Percentiles rank a stretch among this genome's conserved stretches.
These are phyloP conservation scores for Erigeron canadensis DNA, from an alignment of 129 eudicot genomes.

Conservation along the genomic window DNA sequence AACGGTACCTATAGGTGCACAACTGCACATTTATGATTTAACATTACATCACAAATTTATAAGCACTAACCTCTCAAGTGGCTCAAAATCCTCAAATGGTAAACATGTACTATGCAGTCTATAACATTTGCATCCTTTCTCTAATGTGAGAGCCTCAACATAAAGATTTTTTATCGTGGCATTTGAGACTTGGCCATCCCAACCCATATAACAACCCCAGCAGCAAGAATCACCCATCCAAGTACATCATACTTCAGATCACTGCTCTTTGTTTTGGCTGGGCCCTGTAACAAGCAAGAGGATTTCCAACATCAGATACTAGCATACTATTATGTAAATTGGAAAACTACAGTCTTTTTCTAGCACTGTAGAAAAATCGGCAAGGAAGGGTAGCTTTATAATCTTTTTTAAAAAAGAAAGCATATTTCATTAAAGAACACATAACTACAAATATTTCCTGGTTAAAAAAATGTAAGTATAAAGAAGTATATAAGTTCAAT, in stretches of 20 bases:
- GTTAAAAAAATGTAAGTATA: no score
- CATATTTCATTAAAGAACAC: no score
- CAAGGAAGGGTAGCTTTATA: no score
- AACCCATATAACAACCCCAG: constrained; percentile 48
- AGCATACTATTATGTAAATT: no score
- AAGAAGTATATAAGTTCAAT: no score
- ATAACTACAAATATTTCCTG: no score
- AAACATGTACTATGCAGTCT: background rate
- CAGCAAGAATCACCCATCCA: constrained; percentile 62
- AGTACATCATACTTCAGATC: constrained; percentile 53
- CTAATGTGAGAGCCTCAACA: background rate
- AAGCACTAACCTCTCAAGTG: background rate
- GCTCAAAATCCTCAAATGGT: background rate
- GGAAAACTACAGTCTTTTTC: no score
- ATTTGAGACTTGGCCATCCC: constrained; percentile 50
- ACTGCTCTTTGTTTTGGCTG: constrained; percentile 40
- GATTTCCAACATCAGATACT: constrained; percentile 17
- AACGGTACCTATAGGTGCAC: background rate
- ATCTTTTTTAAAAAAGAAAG: no score
- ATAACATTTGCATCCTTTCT: constrained; percentile 10
- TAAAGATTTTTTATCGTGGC: constrained; percentile 34
- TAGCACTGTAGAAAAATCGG: no score
- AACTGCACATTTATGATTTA: background rate
- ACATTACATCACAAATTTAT: background rate
- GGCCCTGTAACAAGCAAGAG: constrained; percentile 30